These are phyloP conservation scores for Ophiostoma perfectum DNA, from an alignment of 2,329 filamentous ascomycete species.

Conservation along the genomic window DNA sequence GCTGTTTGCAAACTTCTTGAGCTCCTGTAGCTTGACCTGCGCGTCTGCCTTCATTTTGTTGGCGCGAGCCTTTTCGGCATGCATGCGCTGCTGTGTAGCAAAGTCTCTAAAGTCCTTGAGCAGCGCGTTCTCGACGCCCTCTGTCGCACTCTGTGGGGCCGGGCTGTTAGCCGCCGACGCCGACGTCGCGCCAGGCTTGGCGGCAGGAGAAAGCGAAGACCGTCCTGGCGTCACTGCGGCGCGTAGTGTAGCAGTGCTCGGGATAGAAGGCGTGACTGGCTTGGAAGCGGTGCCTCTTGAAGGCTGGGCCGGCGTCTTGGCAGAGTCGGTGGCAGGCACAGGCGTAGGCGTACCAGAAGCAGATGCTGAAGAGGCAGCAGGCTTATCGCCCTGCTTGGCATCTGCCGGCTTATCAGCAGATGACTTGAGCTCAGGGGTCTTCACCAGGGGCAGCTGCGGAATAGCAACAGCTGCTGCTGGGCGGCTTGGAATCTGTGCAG, in stretches of 20 bases:
- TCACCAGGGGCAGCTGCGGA: slow-evolving; percentile 29
- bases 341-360: not conserved
- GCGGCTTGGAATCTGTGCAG: slow-evolving; percentile 23
- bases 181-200: slow-evolving; percentile 30
- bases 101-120: slow-evolving; percentile 60
- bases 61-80: slow-evolving; percentile 51
- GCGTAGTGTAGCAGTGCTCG: slow-evolving; percentile 22
- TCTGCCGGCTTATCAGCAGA: slow-evolving; percentile 8
- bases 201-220: slow-evolving; percentile 38
- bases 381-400: not conserved
- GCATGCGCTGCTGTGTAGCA: slow-evolving; percentile 51
- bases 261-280: slow-evolving; percentile 12
- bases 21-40: slow-evolving; percentile 83
- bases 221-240: slow-evolving; percentile 39
- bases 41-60: slow-evolving; percentile 68
- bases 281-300: not conserved
- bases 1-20: slow-evolving; percentile 88
- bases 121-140: slow-evolving; percentile 58
- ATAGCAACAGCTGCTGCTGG: slow-evolving; percentile 32
- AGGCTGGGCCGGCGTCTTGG: slow-evolving; percentile 16
- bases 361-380: not conserved
- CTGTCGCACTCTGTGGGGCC: slow-evolving; percentile 49
- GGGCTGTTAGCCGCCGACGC: slow-evolving; percentile 28
- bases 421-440: slow-evolving; percentile 33
- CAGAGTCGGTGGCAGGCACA: slow-evolving; percentile 12